phyloP scores from a whole-genome alignment of 108 stramenopile species.

The Stephanodiscus minutulus region DNA sequence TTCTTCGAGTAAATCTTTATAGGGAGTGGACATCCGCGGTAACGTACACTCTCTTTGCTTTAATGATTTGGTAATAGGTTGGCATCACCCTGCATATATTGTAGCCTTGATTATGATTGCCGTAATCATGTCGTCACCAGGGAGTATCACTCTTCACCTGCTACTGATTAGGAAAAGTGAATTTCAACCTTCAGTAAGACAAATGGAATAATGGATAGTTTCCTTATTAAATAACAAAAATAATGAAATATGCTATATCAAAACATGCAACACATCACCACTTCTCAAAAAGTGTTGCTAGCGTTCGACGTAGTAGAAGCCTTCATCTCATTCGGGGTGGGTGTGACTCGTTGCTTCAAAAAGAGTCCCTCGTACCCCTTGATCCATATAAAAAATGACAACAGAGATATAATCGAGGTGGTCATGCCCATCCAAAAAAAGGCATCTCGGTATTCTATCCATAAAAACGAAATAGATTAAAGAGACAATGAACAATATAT shows the following conservation, averaged over 20 bases:
- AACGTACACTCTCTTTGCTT: no score
- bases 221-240: no score
- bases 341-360: slow-evolving; percentile 17
- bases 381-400: slow-evolving; percentile 65
- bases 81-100: no score
- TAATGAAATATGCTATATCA: no score
- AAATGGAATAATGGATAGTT: no score
- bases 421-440: slow-evolving; percentile 72
- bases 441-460: slow-evolving; percentile 49
- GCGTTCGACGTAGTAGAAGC: neutral
- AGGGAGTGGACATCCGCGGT: neutral
- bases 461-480: slow-evolving; percentile 54
- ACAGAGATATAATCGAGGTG: slow-evolving; percentile 50
- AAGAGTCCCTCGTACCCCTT: slow-evolving; percentile 69
- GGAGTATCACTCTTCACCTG: no score
- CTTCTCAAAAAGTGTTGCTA: neutral
- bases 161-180: no score
- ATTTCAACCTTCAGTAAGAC: no score
- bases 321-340: neutral
- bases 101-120: no score
- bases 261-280: no score
- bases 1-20: slow-evolving; percentile 3
- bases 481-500: slow-evolving; percentile 30
- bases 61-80: slow-evolving; percentile 54
- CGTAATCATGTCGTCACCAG: no score